Evolutionary conservation across 176 grass and related monocot species (phyloP).

Genomic region (Bromus sterilis): DNA sequence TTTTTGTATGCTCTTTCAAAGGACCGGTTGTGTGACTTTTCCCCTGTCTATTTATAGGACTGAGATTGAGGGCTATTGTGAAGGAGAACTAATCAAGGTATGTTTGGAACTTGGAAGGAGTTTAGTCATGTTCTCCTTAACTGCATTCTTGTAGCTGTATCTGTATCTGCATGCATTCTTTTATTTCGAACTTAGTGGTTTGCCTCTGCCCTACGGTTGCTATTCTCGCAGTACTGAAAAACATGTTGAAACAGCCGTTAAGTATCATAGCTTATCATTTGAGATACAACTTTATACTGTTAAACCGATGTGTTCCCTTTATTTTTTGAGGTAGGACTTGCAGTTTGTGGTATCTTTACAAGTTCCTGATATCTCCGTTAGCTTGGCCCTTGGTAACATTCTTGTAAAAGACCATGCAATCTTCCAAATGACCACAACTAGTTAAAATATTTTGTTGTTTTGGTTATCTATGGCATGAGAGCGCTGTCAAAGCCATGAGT

Average conservation of each 20-base stretch:
- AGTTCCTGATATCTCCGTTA: background rate
- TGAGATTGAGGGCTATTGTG: constrained; percentile 97
- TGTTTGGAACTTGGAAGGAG: constrained; percentile 2
- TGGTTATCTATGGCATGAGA: background rate
- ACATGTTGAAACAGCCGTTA: background rate
- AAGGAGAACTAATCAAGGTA: constrained; percentile 99
- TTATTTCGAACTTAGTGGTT: background rate
- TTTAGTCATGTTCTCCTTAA: background rate
- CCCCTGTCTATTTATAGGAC: constrained; percentile 33
- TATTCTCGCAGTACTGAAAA: constrained; percentile 1
- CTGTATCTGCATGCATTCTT: constrained; percentile 6
- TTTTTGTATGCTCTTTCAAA: constrained; percentile 22
- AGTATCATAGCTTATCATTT: background rate
- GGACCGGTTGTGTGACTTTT: background rate
- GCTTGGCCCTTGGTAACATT: background rate
- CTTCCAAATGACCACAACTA: background rate
- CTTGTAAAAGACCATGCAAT: background rate
- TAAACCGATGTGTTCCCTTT: background rate
- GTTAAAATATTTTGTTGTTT: background rate
- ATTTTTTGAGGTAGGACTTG: background rate
- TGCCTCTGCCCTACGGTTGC: background rate
- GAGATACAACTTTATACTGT: background rate
- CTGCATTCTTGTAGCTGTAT: constrained; percentile 8
- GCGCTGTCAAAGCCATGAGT: background rate
- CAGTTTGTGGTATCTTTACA: background rate